These are phyloP conservation scores for Gamarada debralockiae DNA, from an alignment of 495 filamentous ascomycete species.

Conservation along the genomic window DNA sequence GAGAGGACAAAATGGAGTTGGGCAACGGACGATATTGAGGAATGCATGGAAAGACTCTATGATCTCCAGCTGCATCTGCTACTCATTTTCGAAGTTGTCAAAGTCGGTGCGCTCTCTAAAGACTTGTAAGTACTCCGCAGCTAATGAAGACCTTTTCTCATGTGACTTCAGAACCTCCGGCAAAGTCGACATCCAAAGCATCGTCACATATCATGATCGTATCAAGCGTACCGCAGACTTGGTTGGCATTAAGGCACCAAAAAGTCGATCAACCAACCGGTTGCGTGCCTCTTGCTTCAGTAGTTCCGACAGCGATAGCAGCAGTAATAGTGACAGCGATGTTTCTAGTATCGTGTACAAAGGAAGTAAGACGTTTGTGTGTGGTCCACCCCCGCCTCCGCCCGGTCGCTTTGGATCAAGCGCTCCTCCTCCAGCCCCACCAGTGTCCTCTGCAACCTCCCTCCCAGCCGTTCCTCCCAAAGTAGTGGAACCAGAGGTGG, in stretches of 20 bases:
- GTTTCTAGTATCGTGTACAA: background rate
- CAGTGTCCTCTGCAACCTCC: background rate
- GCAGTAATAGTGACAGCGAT: conserved; percentile 10
- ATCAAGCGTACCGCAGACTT: conserved; percentile 14
- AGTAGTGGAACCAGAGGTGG: too few relatives aligned
- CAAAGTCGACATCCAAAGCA: conserved; percentile 13
- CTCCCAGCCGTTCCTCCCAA: too few relatives aligned
- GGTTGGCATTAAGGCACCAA: conserved; percentile 6
- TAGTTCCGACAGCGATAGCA: background rate
- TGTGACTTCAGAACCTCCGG: background rate
- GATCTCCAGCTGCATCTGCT: conserved; percentile 19
- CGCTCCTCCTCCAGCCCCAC: background rate
- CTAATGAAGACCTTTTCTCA: background rate
- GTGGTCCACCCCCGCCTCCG: background rate
- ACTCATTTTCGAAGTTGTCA: conserved; percentile 17
- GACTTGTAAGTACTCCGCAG: conserved; percentile 14
- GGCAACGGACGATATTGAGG: background rate
- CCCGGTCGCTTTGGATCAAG: background rate
- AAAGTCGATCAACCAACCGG: background rate
- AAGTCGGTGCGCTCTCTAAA: conserved; percentile 6
- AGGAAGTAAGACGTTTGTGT: background rate
- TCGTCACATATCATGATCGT: conserved; percentile 13
- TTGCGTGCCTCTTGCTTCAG: background rate
- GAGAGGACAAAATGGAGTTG: conserved; percentile 8
- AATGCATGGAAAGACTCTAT: conserved; percentile 9